phyloP scores from a whole-genome alignment of 2,329 filamentous ascomycete species.

The Alternaria hordeiaustralica region DNA sequence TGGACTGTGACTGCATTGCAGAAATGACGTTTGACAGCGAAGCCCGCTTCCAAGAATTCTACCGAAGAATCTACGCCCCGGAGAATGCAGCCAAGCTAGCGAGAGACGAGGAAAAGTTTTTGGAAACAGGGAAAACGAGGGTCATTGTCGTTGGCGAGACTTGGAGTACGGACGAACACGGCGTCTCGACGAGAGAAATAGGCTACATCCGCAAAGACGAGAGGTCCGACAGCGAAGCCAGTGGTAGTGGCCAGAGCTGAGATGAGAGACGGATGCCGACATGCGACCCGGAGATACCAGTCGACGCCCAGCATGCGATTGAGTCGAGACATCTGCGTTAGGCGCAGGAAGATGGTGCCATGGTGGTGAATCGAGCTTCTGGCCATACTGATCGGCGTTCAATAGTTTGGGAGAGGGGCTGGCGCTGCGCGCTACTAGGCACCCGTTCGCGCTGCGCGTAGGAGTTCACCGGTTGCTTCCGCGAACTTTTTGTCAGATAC shows the following conservation, averaged over 20 bases:
- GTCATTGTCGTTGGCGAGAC: slow-evolving; percentile 39
- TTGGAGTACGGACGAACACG: slow-evolving; percentile 20
- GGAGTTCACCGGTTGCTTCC: not conserved
- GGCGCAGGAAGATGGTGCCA: not conserved
- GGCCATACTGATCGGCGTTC: not conserved
- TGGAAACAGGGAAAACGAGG: slow-evolving; percentile 26
- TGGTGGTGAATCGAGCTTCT: not conserved
- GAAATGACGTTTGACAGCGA: slow-evolving; percentile 35
- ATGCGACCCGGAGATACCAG: not conserved
- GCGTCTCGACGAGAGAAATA: slow-evolving; percentile 12
- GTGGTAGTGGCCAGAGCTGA: slow-evolving; percentile 19
- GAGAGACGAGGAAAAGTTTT: slow-evolving; percentile 33
- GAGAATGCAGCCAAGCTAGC: slow-evolving; percentile 28
- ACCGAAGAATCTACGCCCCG: slow-evolving; percentile 30
- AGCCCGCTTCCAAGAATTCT: slow-evolving; percentile 32
- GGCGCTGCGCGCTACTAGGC: slow-evolving; percentile 1
- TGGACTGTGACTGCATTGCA: slow-evolving; percentile 37
- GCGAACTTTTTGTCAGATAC: not conserved
- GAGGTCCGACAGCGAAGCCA: slow-evolving; percentile 21
- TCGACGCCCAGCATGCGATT: not conserved
- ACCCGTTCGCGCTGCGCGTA: not conserved
- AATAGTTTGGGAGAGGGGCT: not conserved
- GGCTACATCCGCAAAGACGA: slow-evolving; percentile 8
- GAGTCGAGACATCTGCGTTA: not conserved
- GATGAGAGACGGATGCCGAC: not conserved